These are phyloP conservation scores for Babesia bovis DNA, from an alignment of 169 alveolate genomes.

Conservation along the genomic window DNA sequence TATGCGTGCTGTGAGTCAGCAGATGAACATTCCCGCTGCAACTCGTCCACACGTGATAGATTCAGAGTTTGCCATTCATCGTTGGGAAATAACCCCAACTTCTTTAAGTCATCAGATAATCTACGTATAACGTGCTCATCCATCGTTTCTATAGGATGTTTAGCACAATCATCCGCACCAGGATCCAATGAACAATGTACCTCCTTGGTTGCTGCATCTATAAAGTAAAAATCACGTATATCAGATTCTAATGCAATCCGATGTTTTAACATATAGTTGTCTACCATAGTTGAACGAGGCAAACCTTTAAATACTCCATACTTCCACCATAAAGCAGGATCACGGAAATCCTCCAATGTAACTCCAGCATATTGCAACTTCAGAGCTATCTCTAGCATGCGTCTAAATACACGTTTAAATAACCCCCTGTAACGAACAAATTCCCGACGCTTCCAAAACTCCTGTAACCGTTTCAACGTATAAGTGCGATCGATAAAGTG, in stretches of 20 bases:
- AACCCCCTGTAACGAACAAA: slow-evolving; percentile 30
- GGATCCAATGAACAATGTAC: slow-evolving; percentile 20
- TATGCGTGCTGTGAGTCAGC: slow-evolving; percentile 54
- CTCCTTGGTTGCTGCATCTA: slow-evolving; percentile 30
- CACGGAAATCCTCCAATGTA: slow-evolving; percentile 45
- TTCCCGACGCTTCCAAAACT: slow-evolving; percentile 55
- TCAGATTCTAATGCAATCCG: slow-evolving; percentile 47
- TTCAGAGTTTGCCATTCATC: slow-evolving; percentile 44
- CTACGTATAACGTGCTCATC: slow-evolving; percentile 29
- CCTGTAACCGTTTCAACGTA: slow-evolving; percentile 49
- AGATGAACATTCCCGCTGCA: slow-evolving; percentile 49
- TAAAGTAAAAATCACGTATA: slow-evolving; percentile 43
- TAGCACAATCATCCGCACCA: neutral
- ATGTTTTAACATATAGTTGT: slow-evolving; percentile 50
- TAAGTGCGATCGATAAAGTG: slow-evolving; percentile 47
- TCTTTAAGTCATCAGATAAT: slow-evolving; percentile 28
- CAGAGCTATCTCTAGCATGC: slow-evolving; percentile 44
- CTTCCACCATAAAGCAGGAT: slow-evolving; percentile 53
- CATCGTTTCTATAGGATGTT: slow-evolving; percentile 4
- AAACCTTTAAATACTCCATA: slow-evolving; percentile 66
- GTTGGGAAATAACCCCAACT: slow-evolving; percentile 33
- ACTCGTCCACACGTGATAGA: slow-evolving; percentile 47
- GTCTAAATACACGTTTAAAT: slow-evolving; percentile 40
- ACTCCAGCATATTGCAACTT: slow-evolving; percentile 52
- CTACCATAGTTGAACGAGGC: slow-evolving; percentile 57